These are phyloP conservation scores for Penicillium coprophilum DNA, from an alignment of 495 filamentous ascomycete genomes.

Conservation along the genomic window DNA sequence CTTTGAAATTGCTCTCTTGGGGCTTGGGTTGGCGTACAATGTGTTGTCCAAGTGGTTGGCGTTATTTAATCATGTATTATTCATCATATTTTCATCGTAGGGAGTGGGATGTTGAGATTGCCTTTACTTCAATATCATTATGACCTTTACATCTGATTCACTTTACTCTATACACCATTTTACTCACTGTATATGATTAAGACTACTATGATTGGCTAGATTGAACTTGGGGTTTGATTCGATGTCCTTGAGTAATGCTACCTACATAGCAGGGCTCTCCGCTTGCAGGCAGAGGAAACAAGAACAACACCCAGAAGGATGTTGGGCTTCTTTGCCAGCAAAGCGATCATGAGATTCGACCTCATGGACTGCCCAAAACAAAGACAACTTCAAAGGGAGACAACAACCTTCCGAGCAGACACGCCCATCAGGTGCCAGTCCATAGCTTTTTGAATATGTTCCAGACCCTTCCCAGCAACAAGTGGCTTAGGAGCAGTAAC, in stretches of 20 bases:
- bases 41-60: background rate
- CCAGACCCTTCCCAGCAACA: constrained; percentile 36
- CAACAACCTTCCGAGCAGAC: constrained; percentile 37
- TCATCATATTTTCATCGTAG: background rate
- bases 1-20: background rate
- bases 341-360: no score
- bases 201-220: background rate
- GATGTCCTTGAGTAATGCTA: background rate
- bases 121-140: background rate
- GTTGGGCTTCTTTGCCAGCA: no score
- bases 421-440: constrained; percentile 34
- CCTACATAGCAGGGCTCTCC: background rate
- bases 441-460: constrained; percentile 35
- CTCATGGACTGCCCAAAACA: background rate
- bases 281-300: background rate
- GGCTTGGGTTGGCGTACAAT: background rate
- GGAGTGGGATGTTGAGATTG: background rate
- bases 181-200: background rate
- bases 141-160: background rate
- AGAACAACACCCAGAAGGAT: background rate
- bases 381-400: constrained; percentile 4
- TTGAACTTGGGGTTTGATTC: background rate
- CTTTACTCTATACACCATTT: no score
- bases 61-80: background rate
- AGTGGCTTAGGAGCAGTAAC: constrained; percentile 33